Base-by-base conservation (phyloP, 306 rosid genomes). In the Pyrus bretschneideri region DNA sequence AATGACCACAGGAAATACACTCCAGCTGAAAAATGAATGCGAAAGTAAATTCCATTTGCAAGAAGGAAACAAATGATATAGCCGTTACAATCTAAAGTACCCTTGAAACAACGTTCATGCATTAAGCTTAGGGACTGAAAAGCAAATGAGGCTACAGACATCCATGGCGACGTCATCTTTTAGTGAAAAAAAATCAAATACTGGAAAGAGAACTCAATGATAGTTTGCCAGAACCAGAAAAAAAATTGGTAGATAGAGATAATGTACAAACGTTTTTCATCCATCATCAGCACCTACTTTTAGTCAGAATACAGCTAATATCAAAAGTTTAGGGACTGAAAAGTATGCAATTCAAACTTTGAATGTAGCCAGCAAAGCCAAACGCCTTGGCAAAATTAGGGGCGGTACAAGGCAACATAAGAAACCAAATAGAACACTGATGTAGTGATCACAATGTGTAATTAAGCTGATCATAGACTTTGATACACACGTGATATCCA, bases 1-100 rank as follows among this genome's bases (percentile, higher is more conserved):
- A 85, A 80, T 93, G 81, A 49, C 99, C 99, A 70, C 99, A 93
- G 35, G 87, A 85, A 79, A 79, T 83, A 72, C 99, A 96, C 87
- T 91, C 99, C 89, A 96, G 84, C 98, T 92, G 91, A 70, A 88
- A 72, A 67, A 46, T 46, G 52, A 77, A 63, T 38, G 59, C 42
- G 72, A 51, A 65, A 57, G 68, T 73, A 22, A 60, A 71, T 22
- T 57, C 75, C 54, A 58, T 9, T 27, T 46, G 45, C 66, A 46
- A 31, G n/a, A 60, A 67, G n/a, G 57, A 55, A 49, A 57, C 57
- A 44, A 35, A n/a, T 65, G 63, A 7, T 30, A 6, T 8, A 58
- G 35, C 66, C n/a, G 29, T 58, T 45, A 49, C 59, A 33, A 22
- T 55, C 23, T 25, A 71, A 18, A 55, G n/a, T 31, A 33, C 30